Base-by-base conservation (phyloP, 106 monocot genomes). In the Acorus calamus region DNA sequence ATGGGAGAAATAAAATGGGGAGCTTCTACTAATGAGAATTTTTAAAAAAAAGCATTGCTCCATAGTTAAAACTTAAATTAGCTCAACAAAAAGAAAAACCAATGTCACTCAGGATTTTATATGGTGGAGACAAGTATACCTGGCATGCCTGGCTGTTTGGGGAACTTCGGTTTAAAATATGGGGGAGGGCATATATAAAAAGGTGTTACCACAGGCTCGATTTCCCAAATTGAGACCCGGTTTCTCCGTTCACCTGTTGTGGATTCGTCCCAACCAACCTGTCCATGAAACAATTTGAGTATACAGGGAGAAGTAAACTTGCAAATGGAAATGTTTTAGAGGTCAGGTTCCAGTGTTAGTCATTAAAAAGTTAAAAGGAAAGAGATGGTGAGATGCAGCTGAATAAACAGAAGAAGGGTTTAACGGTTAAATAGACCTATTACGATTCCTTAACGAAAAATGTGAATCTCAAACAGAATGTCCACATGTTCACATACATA, bases 241-340 rank as follows among this genome's bases (percentile, higher is more conserved):
- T 57, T 69, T 6, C 50, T 45, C 7, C 69, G 47, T 56, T 76
- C 76, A 44, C 69, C 76, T 5, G 57, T 51, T 3, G 64, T 11
- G 12, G 76, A 63, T 45, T 69, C 76, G 64, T 76, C 76, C 76
- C 76, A 76, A 4, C 63, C 69, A 50, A 76, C 69, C 75, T 76
- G 14, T 44, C 28, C 28, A 28, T 28, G 28, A 28, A 28, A 28
- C 28, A 28, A 28, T 28, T 47, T 55, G 13, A 3, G 56, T 42
- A 55, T 8, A 47, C 11, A 44, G 11, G 14, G 44, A 43, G 7
- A 43, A 60, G 7, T 0, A 60, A 43, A 43, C 13, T 11, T 42
- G n/a, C 8, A 11, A 50, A 47, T 49, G 8, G 48, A 50, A n/a
- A 7, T 3, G 50, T 49, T 63, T 45, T 6, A 42, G 7, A 7